These are phyloP conservation scores for Rhizoclosmatium globosum DNA, from an alignment of 192 early-diverging fungal genomes.

Conservation along the genomic window DNA sequence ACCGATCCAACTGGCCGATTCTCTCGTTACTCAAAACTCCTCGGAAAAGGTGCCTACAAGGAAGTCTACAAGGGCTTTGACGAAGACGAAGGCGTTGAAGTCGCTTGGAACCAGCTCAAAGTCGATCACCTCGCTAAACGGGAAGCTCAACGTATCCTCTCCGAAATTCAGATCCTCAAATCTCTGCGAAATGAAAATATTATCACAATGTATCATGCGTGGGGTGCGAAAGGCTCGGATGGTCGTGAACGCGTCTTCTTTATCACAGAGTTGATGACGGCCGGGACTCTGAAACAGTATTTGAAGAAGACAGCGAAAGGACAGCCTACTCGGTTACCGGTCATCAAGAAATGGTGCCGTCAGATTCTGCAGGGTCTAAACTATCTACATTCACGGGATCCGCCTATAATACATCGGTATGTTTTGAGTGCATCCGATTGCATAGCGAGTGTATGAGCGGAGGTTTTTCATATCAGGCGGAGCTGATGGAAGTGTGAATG, in stretches of 20 bases:
- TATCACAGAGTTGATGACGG: constrained; percentile 92
- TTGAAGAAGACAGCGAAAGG: constrained; percentile 73
- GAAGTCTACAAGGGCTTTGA: constrained; percentile 89
- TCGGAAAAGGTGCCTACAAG: constrained; percentile 89
- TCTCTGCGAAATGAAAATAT: constrained; percentile 82
- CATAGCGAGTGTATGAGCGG: not conserved
- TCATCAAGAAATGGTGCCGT: constrained; percentile 81
- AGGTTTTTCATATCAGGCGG: not conserved
- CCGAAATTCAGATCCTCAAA: constrained; percentile 75
- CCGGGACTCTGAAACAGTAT: constrained; percentile 82
- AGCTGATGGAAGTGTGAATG: no score
- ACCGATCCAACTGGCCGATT: constrained; percentile 74
- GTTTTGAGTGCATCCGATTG: not conserved
- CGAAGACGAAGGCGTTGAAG: constrained; percentile 87
- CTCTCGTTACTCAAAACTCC: constrained; percentile 61
- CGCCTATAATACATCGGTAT: constrained; percentile 84
- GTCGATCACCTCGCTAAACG: constrained; percentile 52
- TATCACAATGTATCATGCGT: constrained; percentile 45
- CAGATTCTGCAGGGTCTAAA: constrained; percentile 83
- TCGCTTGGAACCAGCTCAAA: constrained; percentile 88
- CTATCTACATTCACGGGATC: constrained; percentile 79
- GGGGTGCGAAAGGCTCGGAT: constrained; percentile 49
- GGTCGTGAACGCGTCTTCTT: constrained; percentile 77
- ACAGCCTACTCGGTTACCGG: constrained; percentile 68
- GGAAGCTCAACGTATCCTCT: constrained; percentile 51